Evolutionary conservation across 2,329 filamentous ascomycete species (phyloP).

Genomic region (Pyrenochaeta sp.): DNA sequence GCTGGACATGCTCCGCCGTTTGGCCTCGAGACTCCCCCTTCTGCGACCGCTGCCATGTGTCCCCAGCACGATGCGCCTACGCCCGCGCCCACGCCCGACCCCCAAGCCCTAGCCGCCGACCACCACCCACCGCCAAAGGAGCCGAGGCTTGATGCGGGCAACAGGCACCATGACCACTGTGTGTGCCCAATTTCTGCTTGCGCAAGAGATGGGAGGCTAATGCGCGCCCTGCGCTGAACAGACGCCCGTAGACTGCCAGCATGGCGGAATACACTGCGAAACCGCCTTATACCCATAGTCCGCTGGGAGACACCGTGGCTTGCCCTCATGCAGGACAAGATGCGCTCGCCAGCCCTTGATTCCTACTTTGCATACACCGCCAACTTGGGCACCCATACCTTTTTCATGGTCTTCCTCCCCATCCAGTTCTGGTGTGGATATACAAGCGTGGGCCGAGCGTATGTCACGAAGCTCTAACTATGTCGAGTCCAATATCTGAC

Average conservation of each 20-base stretch:
- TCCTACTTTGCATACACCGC: conserved; percentile 97
- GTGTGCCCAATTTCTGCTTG: conserved; percentile 29
- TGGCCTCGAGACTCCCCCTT: conserved; percentile 9
- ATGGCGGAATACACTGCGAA: conserved; percentile 89
- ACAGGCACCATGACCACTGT: conserved; percentile 76
- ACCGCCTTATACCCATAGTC: conserved; percentile 83
- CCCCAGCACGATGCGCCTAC: conserved; percentile 18
- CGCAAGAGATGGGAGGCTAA: conserved; percentile 22
- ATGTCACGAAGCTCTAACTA: conserved; percentile 51
- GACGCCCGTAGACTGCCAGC: conserved; percentile 82
- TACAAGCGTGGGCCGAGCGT: conserved; percentile 85
- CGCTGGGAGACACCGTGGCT: conserved; percentile 96
- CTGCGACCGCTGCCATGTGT: conserved; percentile 13
- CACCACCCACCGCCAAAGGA: conserved; percentile 15
- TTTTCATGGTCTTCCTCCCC: conserved; percentile 96
- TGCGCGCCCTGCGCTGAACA: conserved; percentile 51
- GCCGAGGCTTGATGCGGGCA: conserved; percentile 70
- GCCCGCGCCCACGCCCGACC: not conserved
- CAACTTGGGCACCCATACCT: conserved; percentile 96
- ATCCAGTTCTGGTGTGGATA: conserved; percentile 98
- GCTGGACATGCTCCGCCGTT: conserved; percentile 23
- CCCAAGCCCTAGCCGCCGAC: too few species aligned
- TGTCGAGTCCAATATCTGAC: conserved; percentile 24
- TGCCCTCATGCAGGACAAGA: conserved; percentile 80
- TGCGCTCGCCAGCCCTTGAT: conserved; percentile 86